Evolutionary conservation across 805 yeast species (phyloP).

Genomic region (Trichomonascus vanleenenianus): DNA sequence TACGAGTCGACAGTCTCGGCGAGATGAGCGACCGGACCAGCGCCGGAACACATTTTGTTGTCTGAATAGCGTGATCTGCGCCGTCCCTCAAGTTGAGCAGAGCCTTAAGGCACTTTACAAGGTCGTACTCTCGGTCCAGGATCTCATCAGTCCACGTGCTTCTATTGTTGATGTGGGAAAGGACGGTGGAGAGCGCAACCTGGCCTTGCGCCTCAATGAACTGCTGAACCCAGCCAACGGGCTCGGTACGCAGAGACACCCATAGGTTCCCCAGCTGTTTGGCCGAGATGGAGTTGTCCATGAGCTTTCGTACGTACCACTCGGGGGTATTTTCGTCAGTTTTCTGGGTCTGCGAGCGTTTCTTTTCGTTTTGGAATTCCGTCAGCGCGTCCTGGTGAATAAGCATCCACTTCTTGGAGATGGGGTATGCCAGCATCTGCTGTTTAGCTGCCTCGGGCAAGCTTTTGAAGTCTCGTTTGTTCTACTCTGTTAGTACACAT

Average conservation of each 20-base stretch:
- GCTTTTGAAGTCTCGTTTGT: constrained; percentile 58
- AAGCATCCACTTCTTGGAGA: constrained; percentile 85
- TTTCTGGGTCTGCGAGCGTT: constrained; percentile 24
- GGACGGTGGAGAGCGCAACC: constrained; percentile 58
- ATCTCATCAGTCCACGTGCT: constrained; percentile 32
- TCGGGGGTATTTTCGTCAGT: constrained; percentile 47
- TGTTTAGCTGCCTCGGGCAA: constrained; percentile 65
- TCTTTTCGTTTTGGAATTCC: constrained; percentile 52
- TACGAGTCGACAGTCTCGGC: constrained; percentile 66
- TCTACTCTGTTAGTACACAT: constrained; percentile 11
- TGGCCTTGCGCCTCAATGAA: constrained; percentile 82
- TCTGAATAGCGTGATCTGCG: constrained; percentile 43
- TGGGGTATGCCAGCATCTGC: constrained; percentile 67
- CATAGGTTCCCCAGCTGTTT: constrained; percentile 74
- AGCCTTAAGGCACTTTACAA: constrained; percentile 72
- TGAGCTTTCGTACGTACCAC: constrained; percentile 64
- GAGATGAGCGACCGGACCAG: constrained; percentile 69
- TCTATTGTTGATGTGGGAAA: constrained; percentile 44
- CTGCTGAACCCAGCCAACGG: constrained; percentile 68
- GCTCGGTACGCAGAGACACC: constrained; percentile 90
- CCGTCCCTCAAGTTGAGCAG: constrained; percentile 58
- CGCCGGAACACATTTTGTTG: constrained; percentile 46
- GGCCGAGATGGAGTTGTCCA: constrained; percentile 59
- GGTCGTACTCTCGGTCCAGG: constrained; percentile 63
- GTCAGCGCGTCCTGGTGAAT: constrained; percentile 79